A percentile compares a stretch with the other conserved stretches of the same genome.
Evolutionary conservation across 2,329 filamentous ascomycete species (phyloP).

Genomic region (Hypoxylon sp.): DNA sequence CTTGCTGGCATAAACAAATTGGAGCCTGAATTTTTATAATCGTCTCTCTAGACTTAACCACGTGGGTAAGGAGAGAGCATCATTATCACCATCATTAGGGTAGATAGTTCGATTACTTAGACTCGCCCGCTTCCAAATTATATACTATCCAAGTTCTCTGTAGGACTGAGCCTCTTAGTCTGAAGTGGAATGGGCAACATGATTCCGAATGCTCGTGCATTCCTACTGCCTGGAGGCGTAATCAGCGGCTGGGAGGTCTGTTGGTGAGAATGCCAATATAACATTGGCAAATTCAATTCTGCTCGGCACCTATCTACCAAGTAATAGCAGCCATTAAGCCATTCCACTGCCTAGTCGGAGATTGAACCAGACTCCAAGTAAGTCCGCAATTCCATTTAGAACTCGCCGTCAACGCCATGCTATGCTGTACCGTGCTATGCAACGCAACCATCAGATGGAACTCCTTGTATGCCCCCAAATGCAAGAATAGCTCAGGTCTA

Average conservation of each 20-base stretch:
- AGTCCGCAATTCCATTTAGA: slow-evolving; percentile 1
- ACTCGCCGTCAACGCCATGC: slow-evolving; percentile 24
- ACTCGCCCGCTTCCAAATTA: background rate
- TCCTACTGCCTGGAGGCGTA: background rate
- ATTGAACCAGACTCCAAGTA: background rate
- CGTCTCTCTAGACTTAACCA: background rate
- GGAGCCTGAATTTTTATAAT: background rate
- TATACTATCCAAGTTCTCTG: background rate
- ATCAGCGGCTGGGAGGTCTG: background rate
- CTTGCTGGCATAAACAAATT: background rate
- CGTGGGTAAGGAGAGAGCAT: background rate
- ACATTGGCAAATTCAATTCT: background rate
- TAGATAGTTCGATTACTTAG: background rate
- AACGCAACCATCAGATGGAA: slow-evolving; percentile 16
- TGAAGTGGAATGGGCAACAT: background rate
- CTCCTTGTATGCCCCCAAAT: background rate
- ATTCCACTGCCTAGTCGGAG: background rate
- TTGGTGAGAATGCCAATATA: background rate
- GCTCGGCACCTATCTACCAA: background rate
- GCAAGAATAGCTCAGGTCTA: background rate
- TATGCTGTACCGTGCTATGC: slow-evolving; percentile 22
- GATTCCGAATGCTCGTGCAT: background rate
- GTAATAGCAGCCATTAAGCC: background rate
- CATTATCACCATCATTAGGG: background rate
- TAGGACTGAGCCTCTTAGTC: background rate